Evolutionary conservation across 208 protist genomes (phyloP).

Genomic region (Acanthamoeba triangularis): DNA sequence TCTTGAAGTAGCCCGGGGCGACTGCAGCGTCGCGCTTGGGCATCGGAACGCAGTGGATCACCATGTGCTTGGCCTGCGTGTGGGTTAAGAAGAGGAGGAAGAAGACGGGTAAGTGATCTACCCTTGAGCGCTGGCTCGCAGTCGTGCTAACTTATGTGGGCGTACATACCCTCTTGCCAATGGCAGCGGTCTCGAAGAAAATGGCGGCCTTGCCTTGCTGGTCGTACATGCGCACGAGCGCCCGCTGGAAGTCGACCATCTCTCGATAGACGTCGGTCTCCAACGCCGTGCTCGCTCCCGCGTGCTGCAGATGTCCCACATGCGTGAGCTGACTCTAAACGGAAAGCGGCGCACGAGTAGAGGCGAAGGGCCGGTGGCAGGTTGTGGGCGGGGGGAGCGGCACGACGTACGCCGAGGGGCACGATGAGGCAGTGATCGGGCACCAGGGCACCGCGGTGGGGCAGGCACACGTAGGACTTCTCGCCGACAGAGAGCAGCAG

Average conservation of each 20-base stretch:
- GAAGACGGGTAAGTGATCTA: no score
- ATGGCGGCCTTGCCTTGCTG: conserved; percentile 73
- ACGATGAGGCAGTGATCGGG: conserved; percentile 53
- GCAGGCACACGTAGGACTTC: conserved; percentile 33
- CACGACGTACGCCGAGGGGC: conserved; percentile 27
- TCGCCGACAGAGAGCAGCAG: conserved; percentile 70
- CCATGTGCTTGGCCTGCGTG: conserved; percentile 63
- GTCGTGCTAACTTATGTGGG: no score
- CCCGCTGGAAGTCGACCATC: conserved; percentile 48
- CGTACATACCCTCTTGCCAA: conserved; percentile 53
- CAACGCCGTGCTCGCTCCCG: conserved; percentile 28
- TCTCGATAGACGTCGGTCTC: conserved; percentile 61
- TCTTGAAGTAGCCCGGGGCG: conserved; percentile 84
- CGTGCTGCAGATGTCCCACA: conserved; percentile 62
- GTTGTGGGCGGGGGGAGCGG: neutral
- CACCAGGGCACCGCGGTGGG: conserved; percentile 21
- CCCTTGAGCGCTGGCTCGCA: no score
- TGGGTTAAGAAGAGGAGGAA: neutral
- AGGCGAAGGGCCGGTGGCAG: neutral
- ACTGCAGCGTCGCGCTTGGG: conserved; percentile 49
- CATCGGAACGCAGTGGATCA: conserved; percentile 77
- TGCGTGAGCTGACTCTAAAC: conserved; percentile 12
- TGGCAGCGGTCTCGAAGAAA: conserved; percentile 79
- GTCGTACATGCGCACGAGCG: conserved; percentile 74
- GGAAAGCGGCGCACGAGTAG: neutral